Evolutionary conservation across 192 early-diverging fungal genomes (phyloP).

Genomic region (Linnemannia exigua): DNA sequence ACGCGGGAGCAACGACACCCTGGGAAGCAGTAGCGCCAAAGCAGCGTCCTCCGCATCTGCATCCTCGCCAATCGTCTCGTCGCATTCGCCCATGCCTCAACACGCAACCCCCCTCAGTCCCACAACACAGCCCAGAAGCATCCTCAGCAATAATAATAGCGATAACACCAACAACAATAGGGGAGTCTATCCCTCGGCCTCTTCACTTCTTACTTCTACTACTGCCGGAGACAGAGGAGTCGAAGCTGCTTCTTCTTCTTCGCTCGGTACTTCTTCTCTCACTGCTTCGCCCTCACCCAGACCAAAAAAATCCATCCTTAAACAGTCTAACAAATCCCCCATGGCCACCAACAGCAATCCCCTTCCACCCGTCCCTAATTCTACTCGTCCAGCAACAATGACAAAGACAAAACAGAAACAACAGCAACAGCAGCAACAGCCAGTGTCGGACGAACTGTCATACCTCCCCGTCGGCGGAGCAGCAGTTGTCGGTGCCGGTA

Average conservation of each 20-base stretch:
- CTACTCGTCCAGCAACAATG: neutral
- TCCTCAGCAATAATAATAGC: neutral
- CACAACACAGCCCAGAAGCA: neutral
- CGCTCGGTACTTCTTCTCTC: conserved; percentile 10
- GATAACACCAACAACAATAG: neutral
- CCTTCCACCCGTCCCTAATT: neutral
- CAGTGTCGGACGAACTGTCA: neutral
- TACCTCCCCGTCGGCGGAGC: neutral
- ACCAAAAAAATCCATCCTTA: conserved; percentile 20
- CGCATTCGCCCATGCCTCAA: conserved; percentile 5
- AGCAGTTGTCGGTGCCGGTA: neutral
- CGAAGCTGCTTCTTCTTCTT: neutral
- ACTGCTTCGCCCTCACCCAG: neutral
- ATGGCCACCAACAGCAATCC: conserved; percentile 7
- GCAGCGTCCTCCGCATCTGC: too few relatives aligned
- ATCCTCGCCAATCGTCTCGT: conserved; percentile 18
- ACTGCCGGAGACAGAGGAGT: too few relatives aligned
- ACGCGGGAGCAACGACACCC: conserved; percentile 35
- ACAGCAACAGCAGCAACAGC: conserved; percentile 8
- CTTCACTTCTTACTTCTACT: neutral
- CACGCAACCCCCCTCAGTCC: neutral
- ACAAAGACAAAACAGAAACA: neutral
- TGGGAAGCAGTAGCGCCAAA: neutral
- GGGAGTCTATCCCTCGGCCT: neutral
- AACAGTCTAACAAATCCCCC: neutral